Evolutionary conservation across 352 stramenopile genomes (phyloP).

Genomic region (Aphanomyces stellatus): DNA sequence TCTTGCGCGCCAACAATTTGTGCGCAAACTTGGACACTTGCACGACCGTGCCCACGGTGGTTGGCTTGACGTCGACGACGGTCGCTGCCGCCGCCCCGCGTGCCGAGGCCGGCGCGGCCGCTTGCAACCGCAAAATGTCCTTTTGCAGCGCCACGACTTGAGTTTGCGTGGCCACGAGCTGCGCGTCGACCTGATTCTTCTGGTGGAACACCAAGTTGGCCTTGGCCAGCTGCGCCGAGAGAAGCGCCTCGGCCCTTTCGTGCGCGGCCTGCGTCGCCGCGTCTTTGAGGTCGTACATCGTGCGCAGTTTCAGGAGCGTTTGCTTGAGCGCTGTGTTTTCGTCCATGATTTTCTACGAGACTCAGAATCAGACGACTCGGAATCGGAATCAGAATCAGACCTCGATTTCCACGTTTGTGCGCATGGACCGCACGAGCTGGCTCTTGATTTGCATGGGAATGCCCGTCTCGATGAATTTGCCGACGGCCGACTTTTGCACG

Average conservation of each 20-base stretch:
- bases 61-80: background rate
- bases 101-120: background rate
- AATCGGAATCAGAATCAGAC: background rate
- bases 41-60: background rate
- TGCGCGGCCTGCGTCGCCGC: constrained; percentile 29
- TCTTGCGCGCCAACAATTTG: background rate
- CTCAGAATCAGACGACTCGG: background rate
- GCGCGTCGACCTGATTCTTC: constrained; percentile 10
- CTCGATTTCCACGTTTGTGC: constrained; percentile 28
- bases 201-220: constrained; percentile 5
- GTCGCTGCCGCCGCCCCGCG: background rate
- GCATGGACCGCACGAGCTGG: constrained; percentile 36
- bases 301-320: constrained; percentile 55
- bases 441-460: constrained; percentile 49
- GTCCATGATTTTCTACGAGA: constrained; percentile 31
- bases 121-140: background rate
- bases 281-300: constrained; percentile 51
- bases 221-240: constrained; percentile 25
- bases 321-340: constrained; percentile 64
- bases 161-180: background rate
- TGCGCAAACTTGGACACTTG: background rate
- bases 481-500: constrained; percentile 42
- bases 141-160: constrained; percentile 13
- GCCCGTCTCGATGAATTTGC: constrained; percentile 50
- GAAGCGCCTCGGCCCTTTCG: constrained; percentile 25